Evolutionary conservation across 495 filamentous ascomycete species (phyloP).

Genomic region (Penicillium maclennaniae): DNA sequence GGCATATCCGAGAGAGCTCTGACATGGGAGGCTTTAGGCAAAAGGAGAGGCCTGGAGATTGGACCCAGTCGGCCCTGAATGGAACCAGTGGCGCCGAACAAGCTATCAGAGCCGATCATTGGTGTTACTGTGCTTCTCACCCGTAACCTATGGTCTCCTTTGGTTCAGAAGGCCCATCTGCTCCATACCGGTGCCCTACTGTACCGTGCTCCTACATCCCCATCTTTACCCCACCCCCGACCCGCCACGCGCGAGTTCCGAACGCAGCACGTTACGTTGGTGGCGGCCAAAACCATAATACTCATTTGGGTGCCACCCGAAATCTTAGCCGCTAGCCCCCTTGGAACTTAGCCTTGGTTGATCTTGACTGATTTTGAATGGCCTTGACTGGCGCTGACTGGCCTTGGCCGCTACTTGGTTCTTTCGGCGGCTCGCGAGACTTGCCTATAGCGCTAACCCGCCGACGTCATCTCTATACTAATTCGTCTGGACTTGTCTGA

Average conservation of each 20-base stretch:
- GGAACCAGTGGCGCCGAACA: constrained; percentile 6
- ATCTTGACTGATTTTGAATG: background rate
- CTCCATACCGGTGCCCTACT: background rate
- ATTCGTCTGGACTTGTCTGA: constrained; percentile 5
- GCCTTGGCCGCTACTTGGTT: background rate
- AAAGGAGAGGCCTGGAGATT: background rate
- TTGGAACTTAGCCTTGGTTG: background rate
- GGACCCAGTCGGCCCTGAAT: background rate
- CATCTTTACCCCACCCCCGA: background rate
- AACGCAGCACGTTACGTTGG: constrained; percentile 7
- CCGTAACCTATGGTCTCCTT: too few species aligned
- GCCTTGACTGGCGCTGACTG: background rate
- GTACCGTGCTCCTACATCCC: background rate
- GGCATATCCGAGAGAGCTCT: constrained; percentile 3
- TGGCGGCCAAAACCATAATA: constrained; percentile 12
- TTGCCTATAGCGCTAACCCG: constrained; percentile 13
- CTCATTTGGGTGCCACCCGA: background rate
- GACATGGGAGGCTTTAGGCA: constrained; percentile 6
- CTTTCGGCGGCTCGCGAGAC: constrained; percentile 14
- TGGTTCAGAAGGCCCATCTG: too few species aligned
- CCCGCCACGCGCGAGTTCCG: constrained; percentile 7
- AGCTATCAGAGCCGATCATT: background rate
- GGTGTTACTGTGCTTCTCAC: background rate
- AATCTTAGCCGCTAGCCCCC: background rate
- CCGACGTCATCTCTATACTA: constrained; percentile 18